A percentile compares a stretch with the other conserved stretches of the same genome.
Conservation (phyloP, 345 rosid species). For the Lepidium sativum region DNA sequence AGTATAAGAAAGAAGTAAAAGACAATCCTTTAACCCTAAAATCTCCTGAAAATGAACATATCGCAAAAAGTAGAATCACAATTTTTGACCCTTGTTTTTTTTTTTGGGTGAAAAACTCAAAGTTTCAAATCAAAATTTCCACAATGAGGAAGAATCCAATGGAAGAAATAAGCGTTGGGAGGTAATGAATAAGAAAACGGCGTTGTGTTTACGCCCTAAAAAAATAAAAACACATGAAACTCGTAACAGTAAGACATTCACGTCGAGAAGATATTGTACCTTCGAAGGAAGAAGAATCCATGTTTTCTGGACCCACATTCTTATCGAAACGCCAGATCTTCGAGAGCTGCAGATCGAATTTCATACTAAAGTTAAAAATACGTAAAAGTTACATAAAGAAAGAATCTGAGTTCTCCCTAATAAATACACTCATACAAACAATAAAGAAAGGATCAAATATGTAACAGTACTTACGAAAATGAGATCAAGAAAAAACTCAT, state of each 20-base stretch:
- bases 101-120: neutral
- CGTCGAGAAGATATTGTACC: constrained; percentile 22
- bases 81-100: neutral
- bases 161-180: neutral
- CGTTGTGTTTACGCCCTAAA: constrained; percentile 4
- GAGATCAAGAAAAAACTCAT: neutral
- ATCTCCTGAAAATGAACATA: neutral
- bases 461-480: neutral
- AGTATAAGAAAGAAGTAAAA: neutral
- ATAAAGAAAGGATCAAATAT: neutral
- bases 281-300: constrained; percentile 37
- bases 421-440: neutral
- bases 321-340: constrained; percentile 32
- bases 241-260: neutral
- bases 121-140: neutral
- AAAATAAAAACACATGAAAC: constrained; percentile 10
- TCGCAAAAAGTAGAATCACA: neutral
- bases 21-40: constrained; percentile 1
- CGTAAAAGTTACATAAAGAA: neutral
- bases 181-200: neutral
- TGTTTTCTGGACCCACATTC: constrained; percentile 36
- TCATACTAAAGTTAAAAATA: neutral
- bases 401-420: neutral
- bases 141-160: constrained; percentile 10
- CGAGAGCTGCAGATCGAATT: constrained; percentile 15